phyloP scores from a whole-genome alignment of 805 yeast genomes.

The Candida glaebosa region DNA sequence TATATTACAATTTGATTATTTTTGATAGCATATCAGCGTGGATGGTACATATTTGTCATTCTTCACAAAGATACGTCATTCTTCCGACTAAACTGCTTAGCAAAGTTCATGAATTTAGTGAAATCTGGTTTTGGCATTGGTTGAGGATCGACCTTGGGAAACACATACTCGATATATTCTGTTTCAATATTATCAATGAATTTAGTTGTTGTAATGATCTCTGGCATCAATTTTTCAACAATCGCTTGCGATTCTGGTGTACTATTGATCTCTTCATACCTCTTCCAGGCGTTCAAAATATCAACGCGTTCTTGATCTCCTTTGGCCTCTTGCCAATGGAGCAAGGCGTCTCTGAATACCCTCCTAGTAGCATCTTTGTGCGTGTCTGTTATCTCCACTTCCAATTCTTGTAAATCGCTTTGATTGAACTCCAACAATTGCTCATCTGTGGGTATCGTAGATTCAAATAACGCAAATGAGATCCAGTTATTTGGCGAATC shows the following conservation, averaged over 20 bases:
- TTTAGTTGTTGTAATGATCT: slow-evolving; percentile 43
- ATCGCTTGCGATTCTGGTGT: slow-evolving; percentile 26
- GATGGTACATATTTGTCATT: too few species aligned
- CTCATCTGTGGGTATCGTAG: slow-evolving; percentile 54
- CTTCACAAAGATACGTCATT: neutral
- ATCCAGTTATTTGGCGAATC: slow-evolving; percentile 45
- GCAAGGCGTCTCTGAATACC: slow-evolving; percentile 54
- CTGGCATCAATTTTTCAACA: slow-evolving; percentile 52
- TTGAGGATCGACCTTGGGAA: slow-evolving; percentile 55
- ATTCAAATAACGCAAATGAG: slow-evolving; percentile 67
- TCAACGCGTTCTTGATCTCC: slow-evolving; percentile 44
- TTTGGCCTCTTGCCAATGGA: slow-evolving; percentile 33
- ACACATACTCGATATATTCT: slow-evolving; percentile 58
- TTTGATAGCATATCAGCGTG: too few species aligned
- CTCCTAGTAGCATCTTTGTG: slow-evolving; percentile 51
- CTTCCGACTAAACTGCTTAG: slow-evolving; percentile 29
- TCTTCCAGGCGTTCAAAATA: slow-evolving; percentile 57
- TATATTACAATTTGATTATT: too few species aligned
- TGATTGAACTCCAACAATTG: slow-evolving; percentile 45
- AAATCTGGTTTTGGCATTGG: slow-evolving; percentile 20
- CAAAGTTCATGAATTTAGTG: slow-evolving; percentile 40
- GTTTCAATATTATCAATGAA: slow-evolving; percentile 45
- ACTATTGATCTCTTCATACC: slow-evolving; percentile 68
- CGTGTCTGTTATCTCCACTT: slow-evolving; percentile 46
- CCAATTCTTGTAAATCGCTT: slow-evolving; percentile 49